These are phyloP conservation scores for Climacium dendroides DNA, from an alignment of 225 moss, liverwort and hornwort genomes.

Conservation along the genomic window DNA sequence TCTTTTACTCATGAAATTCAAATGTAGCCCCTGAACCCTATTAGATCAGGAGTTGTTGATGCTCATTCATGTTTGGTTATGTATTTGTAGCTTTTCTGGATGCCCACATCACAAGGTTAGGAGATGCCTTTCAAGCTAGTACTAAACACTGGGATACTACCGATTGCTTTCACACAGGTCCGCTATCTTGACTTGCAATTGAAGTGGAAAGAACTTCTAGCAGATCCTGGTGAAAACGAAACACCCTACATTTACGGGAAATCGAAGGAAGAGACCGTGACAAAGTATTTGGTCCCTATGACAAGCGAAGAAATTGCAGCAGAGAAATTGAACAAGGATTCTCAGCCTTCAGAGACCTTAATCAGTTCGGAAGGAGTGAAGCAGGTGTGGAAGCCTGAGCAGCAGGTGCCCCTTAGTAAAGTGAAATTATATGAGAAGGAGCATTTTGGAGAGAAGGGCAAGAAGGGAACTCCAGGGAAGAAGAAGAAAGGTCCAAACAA, in stretches of 20 bases:
- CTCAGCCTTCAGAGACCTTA: conserved; percentile 12
- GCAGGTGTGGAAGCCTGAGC: conserved; percentile 54
- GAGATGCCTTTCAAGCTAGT: neutral
- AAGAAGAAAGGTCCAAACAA: conserved; percentile 23
- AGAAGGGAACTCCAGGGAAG: conserved; percentile 21
- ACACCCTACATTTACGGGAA: conserved; percentile 26
- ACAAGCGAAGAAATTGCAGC: conserved; percentile 37
- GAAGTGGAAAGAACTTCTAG: conserved; percentile 67
- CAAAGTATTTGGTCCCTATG: conserved; percentile 36
- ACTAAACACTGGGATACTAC: neutral
- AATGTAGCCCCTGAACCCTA: neutral
- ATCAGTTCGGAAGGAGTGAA: conserved; percentile 29
- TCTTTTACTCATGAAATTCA: neutral
- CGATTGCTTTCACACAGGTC: conserved; percentile 35
- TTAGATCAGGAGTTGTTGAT: neutral
- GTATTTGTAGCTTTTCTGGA: neutral
- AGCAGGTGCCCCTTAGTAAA: conserved; percentile 44
- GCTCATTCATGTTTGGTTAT: neutral
- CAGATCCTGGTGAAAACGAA: conserved; percentile 35
- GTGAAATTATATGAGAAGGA: conserved; percentile 39
- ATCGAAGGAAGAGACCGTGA: conserved; percentile 7
- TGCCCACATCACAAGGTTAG: neutral
- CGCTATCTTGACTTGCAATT: conserved; percentile 62
- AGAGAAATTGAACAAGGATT: conserved; percentile 35
- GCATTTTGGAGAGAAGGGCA: conserved; percentile 22